Evolutionary conservation across 192 early-diverging fungal species (phyloP).

Genomic region (Coemansia sp.): DNA sequence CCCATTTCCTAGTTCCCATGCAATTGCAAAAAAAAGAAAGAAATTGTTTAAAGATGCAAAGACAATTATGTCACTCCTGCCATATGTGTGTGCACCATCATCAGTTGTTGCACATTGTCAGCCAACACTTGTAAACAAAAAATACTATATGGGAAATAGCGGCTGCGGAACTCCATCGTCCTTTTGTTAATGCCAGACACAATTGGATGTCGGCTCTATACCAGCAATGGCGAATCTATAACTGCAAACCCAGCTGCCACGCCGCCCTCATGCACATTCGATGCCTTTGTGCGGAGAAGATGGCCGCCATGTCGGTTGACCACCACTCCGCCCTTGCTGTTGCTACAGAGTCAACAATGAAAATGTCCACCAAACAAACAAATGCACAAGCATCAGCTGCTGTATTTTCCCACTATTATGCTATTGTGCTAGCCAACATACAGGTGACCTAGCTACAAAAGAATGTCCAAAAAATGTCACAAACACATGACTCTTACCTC

Average conservation of each 20-base stretch:
- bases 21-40: not conserved
- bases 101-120: too few species aligned
- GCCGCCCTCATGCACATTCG: conserved; percentile 87
- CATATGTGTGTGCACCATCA: not conserved
- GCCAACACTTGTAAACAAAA: not conserved
- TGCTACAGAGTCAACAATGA: conserved; percentile 48
- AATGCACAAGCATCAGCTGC: not conserved
- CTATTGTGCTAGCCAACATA: not conserved
- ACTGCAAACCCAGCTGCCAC: conserved; percentile 95
- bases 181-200: not conserved
- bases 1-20: not conserved
- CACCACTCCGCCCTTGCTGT: conserved; percentile 48
- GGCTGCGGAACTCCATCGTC: not conserved
- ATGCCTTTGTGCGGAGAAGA: conserved; percentile 87
- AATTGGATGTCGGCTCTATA: conserved; percentile 30
- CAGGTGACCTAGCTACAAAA: not conserved
- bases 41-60: not conserved
- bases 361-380: not conserved
- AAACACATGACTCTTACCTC: conserved; percentile 49
- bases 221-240: conserved; percentile 78
- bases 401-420: not conserved
- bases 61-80: not conserved
- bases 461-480: not conserved
- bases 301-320: conserved; percentile 83
- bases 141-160: not conserved